Evolutionary conservation across 2,329 filamentous ascomycete genomes (phyloP).

Genomic region (Penicillium sp.): DNA sequence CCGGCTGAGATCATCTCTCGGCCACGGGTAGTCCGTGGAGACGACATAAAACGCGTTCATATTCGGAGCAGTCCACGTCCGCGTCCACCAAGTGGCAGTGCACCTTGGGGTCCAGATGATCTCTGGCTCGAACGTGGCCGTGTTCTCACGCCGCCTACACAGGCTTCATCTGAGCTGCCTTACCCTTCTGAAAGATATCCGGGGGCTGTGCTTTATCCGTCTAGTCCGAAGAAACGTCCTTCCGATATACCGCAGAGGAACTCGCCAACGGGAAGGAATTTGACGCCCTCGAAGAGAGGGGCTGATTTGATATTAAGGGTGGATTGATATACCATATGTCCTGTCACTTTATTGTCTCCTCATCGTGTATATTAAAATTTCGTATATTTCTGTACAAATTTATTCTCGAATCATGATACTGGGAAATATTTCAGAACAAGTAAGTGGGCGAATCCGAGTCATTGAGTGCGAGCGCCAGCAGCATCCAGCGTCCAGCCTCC

Average conservation of each 20-base stretch:
- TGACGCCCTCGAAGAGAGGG: slow-evolving; percentile 37
- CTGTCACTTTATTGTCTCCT: background rate
- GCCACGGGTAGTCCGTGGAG: slow-evolving; percentile 36
- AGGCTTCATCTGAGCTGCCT: slow-evolving; percentile 12
- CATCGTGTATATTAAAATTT: background rate
- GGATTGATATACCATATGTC: slow-evolving; percentile 23
- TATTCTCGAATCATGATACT: background rate
- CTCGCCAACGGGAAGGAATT: slow-evolving; percentile 30
- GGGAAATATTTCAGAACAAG: background rate
- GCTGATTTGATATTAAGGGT: slow-evolving; percentile 38
- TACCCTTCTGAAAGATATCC: slow-evolving; percentile 25
- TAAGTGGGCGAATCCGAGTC: too few relatives aligned
- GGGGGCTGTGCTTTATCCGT: slow-evolving; percentile 20
- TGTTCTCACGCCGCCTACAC: background rate
- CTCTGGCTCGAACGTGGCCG: slow-evolving; percentile 30
- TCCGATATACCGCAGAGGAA: slow-evolving; percentile 9
- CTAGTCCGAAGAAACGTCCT: slow-evolving; percentile 27
- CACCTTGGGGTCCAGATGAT: slow-evolving; percentile 36
- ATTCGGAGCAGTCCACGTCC: slow-evolving; percentile 34
- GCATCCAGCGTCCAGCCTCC: too few relatives aligned
- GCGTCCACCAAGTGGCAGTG: slow-evolving; percentile 28
- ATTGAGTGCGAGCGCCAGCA: too few relatives aligned
- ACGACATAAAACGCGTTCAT: slow-evolving; percentile 39
- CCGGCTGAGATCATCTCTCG: slow-evolving; percentile 36
- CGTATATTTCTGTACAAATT: background rate